Conservation (phyloP, 106 monocot species). For the Dendrobium huoshanense region DNA sequence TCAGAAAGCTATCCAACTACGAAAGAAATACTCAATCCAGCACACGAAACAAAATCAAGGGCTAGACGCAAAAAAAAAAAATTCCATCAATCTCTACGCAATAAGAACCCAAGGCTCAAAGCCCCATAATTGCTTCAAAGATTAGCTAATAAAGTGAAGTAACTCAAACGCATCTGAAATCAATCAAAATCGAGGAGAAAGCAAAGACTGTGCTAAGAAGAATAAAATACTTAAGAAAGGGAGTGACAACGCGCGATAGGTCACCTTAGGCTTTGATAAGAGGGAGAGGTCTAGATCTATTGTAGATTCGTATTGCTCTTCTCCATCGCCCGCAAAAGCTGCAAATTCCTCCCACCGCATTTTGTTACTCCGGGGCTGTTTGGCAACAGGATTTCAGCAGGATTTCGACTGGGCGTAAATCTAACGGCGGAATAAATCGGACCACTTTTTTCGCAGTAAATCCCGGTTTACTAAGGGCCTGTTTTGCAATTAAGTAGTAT, state of each 20-base stretch:
- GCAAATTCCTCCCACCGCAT: slow-evolving; percentile 3
- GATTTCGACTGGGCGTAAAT: too few species aligned
- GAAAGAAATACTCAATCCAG: too few species aligned
- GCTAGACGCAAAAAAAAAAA: neutral
- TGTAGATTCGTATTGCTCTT: slow-evolving; percentile 3
- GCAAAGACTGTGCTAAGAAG: neutral
- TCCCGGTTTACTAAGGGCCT: too few species aligned
- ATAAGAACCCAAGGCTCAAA: neutral
- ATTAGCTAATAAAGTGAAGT: neutral
- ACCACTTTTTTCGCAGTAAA: too few species aligned
- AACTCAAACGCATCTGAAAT: neutral
- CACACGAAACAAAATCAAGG: too few species aligned
- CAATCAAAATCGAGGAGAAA: neutral
- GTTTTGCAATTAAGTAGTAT: too few species aligned
- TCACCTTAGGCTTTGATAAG: slow-evolving; percentile 5
- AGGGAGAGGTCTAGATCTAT: slow-evolving; percentile 7
- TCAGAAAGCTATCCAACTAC: too few species aligned
- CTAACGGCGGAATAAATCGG: too few species aligned
- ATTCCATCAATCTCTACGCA: neutral
- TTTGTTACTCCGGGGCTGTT: neutral
- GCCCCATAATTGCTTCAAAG: neutral
- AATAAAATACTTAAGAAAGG: neutral
- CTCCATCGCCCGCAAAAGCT: neutral
- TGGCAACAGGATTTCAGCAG: too few species aligned
- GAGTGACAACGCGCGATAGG: neutral